phyloP scores from a whole-genome alignment of 2,329 filamentous ascomycete genomes.

The Venturiaceae sp. region DNA sequence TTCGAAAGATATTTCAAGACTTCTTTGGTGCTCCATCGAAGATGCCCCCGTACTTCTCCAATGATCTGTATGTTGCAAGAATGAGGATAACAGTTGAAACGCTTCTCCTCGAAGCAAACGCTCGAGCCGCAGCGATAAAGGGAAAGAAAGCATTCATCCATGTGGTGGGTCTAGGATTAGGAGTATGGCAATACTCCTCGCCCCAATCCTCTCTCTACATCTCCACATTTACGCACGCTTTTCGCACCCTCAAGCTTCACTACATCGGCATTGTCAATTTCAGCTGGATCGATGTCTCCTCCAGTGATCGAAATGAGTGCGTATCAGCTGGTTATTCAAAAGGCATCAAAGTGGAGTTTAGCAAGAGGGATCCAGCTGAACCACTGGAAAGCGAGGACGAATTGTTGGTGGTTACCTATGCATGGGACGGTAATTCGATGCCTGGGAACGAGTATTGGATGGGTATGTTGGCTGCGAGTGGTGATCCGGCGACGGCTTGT shows the following conservation, averaged over 20 bases:
- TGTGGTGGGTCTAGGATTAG: constrained; percentile 21
- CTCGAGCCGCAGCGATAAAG: constrained; percentile 12
- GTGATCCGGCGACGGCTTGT: constrained; percentile 23
- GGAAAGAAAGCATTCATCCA: constrained; percentile 17
- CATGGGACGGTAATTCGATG: constrained; percentile 24
- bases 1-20: not conserved
- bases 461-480: constrained; percentile 15
- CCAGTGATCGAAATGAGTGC: not conserved
- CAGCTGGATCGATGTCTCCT: constrained; percentile 14
- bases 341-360: constrained; percentile 17
- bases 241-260: constrained; percentile 12
- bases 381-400: constrained; percentile 12
- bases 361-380: constrained; percentile 17
- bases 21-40: not conserved
- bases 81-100: constrained; percentile 19
- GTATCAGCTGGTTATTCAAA: constrained; percentile 8
- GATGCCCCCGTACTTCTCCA: constrained; percentile 12
- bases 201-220: constrained; percentile 16
- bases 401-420: constrained; percentile 21
- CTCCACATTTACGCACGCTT: constrained; percentile 14
- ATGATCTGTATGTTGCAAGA: constrained; percentile 16
- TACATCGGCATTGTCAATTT: constrained; percentile 19
- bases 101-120: constrained; percentile 18
- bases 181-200: constrained; percentile 19
- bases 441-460: constrained; percentile 25